These are phyloP conservation scores for Murraya paniculata DNA, from an alignment of 345 rosid species.

Conservation along the genomic window DNA sequence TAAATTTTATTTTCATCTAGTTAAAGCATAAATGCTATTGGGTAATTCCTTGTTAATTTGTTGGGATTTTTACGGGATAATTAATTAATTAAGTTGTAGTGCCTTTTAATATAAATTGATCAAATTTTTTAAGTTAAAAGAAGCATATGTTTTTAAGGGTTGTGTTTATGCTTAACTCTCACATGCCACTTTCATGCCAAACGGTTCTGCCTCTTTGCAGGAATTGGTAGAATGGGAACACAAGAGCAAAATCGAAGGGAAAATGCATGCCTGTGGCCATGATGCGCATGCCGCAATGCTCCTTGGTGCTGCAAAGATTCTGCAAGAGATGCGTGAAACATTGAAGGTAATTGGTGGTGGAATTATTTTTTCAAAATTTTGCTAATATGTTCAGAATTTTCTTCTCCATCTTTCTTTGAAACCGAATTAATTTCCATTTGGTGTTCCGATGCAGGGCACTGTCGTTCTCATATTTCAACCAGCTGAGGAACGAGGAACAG, in stretches of 20 bases:
- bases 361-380: neutral
- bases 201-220: conserved; percentile 10
- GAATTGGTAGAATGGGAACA: conserved; percentile 48
- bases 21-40: too few relatives aligned
- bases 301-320: conserved; percentile 62
- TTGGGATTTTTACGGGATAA: too few relatives aligned
- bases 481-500: conserved; percentile 61
- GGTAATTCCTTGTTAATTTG: too few relatives aligned
- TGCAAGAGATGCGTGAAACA: conserved; percentile 36
- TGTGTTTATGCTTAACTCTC: too few relatives aligned
- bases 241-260: conserved; percentile 44
- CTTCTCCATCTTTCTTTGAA: too few relatives aligned
- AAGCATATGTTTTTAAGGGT: too few relatives aligned
- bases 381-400: neutral
- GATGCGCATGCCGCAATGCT: conserved; percentile 59
- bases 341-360: conserved; percentile 30
- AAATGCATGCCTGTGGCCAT: conserved; percentile 66
- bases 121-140: too few relatives aligned
- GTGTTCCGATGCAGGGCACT: conserved; percentile 44
- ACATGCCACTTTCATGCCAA: too few relatives aligned
- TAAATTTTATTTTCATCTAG: too few relatives aligned
- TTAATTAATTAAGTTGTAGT: too few relatives aligned
- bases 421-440: neutral
- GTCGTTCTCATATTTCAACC: conserved; percentile 64
- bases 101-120: too few relatives aligned